Evolutionary conservation across 1,284 basidiomycete genomes (phyloP), one percentile per base, ranked within the genome.

Genomic region (Hypsizygus ulmarius): DNA sequence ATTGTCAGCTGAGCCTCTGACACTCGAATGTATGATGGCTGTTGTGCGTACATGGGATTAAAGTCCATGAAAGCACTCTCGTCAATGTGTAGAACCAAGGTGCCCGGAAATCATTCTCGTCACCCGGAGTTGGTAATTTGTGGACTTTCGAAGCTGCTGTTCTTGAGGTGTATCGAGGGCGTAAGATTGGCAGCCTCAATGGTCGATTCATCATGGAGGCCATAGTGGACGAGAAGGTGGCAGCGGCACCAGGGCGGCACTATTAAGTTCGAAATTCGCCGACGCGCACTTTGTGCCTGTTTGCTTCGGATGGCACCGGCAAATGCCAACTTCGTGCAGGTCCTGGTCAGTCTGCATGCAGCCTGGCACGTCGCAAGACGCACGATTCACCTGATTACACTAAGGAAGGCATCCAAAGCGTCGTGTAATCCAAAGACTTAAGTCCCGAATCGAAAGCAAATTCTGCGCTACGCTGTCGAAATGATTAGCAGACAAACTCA

Each of bases 11-110:
- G 7, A 16, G 35, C 32, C 39, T 16, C 43, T 33, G 30, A 11
- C 12, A 27, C 25, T 37, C 12, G 43, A 39, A 9, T 34, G n/a
- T 14, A 33, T 28, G 34, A 10, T 7, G 40, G 19, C 5, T 33
- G 21, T 28, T 38, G 15, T 45, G 55, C 69, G 53, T 59, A 79
- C 79, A 61, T 50, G 80, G 80, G 60, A 82, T 75, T n/a, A 77
- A 45, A 4, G 71, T 67, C 51, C 72, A 73, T 25, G 69, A 74
- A 28, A 78, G 62, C 40, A 78, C 57, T 46, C 70, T 68, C 14
- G 75, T 67, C 27, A 66, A 58, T 15, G 67, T 66, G 58, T 81
- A 81, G 34, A 81, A 71, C 80, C 80, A 82, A 37, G 75, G 69
- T 29, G 79, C 77, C 42, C 80, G 69, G 55, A 78, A 76, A 56